phyloP scores from a whole-genome alignment of 495 filamentous ascomycete species.

The Xylaria telfairii region DNA sequence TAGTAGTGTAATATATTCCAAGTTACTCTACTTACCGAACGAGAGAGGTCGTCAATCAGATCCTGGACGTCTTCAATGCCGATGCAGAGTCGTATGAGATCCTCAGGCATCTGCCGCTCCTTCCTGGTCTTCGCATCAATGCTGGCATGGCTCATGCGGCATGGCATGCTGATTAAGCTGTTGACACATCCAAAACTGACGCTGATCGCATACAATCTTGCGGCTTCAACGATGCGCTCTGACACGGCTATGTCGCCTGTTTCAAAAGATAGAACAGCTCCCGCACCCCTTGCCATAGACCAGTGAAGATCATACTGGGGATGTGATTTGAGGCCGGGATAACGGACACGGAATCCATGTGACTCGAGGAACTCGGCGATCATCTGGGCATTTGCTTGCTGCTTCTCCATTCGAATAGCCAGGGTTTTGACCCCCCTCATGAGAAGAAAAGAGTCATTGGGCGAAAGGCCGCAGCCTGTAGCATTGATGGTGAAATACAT shows the following conservation, averaged over 20 bases:
- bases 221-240: constrained; percentile 92
- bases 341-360: constrained; percentile 92
- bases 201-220: constrained; percentile 90
- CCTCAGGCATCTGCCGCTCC: constrained; percentile 92
- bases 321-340: constrained; percentile 90
- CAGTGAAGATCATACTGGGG: constrained; percentile 96
- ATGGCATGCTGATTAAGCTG: constrained; percentile 98
- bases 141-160: constrained; percentile 98
- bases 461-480: constrained; percentile 89
- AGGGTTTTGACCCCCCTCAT: constrained; percentile 95
- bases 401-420: constrained; percentile 97
- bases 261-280: constrained; percentile 94
- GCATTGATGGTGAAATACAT: constrained; percentile 97
- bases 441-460: constrained; percentile 94
- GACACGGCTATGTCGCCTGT: constrained; percentile 82
- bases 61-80: constrained; percentile 95
- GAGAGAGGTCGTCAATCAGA: constrained; percentile 88
- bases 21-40: constrained; percentile 71
- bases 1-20: constrained; percentile 24
- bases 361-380: constrained; percentile 92
- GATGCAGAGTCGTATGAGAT: constrained; percentile 93
- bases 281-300: constrained; percentile 91
- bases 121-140: constrained; percentile 92
- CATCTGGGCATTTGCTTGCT: constrained; percentile 86
- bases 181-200: constrained; percentile 99